These are phyloP conservation scores for Vaccinium vitisidaea DNA, from an alignment of 148 eudicot genomes.

Conservation along the genomic window DNA sequence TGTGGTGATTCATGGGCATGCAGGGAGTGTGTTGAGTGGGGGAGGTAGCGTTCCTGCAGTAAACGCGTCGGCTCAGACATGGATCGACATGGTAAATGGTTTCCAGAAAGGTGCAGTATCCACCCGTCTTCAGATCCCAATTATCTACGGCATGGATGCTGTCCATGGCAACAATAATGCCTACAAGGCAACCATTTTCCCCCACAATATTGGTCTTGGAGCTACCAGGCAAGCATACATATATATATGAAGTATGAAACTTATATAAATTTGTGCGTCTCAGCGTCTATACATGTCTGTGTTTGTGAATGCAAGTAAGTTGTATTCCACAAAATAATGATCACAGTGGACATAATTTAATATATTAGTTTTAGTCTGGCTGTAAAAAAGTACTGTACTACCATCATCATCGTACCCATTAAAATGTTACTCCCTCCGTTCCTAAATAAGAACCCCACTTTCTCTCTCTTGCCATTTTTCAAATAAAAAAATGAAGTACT, in stretches of 20 bases:
- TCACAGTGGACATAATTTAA: too few relatives aligned
- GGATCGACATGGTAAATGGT: slow-evolving; percentile 27
- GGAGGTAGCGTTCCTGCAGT: slow-evolving; percentile 25
- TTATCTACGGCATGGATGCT: slow-evolving; percentile 32
- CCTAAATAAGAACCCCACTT: too few relatives aligned
- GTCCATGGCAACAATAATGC: slow-evolving; percentile 31
- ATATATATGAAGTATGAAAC: background rate
- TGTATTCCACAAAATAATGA: background rate
- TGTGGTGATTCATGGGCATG: background rate
- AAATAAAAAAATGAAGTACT: too few relatives aligned
- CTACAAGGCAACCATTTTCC: slow-evolving; percentile 30
- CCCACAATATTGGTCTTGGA: slow-evolving; percentile 13
- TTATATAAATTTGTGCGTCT: too few relatives aligned
- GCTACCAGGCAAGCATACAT: slow-evolving; percentile 24
- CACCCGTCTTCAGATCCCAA: slow-evolving; percentile 30
- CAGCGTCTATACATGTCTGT: too few relatives aligned
- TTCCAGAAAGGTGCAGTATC: slow-evolving; percentile 26
- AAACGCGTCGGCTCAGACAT: slow-evolving; percentile 16
- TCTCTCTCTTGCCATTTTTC: too few relatives aligned
- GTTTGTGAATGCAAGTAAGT: too few relatives aligned
- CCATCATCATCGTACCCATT: too few relatives aligned
- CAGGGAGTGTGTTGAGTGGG: slow-evolving; percentile 27
- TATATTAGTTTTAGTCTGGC: too few relatives aligned
- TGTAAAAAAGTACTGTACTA: too few relatives aligned
- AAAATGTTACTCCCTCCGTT: too few relatives aligned